Evolutionary conservation across 768 basidiomycete genomes (phyloP).

Genomic region (Butyriboletus loyo): DNA sequence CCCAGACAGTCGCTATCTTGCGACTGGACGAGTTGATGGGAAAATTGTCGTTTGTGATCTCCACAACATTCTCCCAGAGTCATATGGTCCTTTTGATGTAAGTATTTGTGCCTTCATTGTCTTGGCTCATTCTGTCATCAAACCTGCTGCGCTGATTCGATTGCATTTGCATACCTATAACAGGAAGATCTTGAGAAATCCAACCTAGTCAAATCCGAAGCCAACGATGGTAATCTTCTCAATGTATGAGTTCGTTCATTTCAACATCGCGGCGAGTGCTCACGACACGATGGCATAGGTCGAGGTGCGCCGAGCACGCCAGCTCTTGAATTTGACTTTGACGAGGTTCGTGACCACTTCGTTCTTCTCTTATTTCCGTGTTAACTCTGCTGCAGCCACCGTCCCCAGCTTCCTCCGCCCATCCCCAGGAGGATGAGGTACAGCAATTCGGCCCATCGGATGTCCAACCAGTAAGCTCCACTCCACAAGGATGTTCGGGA

Average conservation of each 20-base stretch:
- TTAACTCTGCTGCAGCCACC: too few relatives aligned
- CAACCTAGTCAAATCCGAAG: neutral
- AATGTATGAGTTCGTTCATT: neutral
- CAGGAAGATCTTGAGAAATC: neutral
- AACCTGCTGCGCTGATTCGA: neutral
- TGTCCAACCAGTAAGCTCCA: too few relatives aligned
- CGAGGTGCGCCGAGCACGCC: neutral
- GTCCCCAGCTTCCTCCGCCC: too few relatives aligned
- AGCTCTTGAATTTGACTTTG: neutral
- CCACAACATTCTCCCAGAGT: neutral
- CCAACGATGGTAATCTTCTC: neutral
- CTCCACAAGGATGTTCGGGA: too few relatives aligned
- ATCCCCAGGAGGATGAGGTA: too few relatives aligned
- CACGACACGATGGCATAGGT: neutral
- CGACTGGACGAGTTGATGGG: neutral
- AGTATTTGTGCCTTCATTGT: neutral
- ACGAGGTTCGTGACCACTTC: neutral
- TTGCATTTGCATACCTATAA: neutral
- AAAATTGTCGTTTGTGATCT: neutral
- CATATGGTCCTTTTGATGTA: neutral
- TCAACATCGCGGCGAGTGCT: neutral
- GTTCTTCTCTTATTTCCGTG: neutral
- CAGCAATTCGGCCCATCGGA: too few relatives aligned
- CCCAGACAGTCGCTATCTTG: neutral
- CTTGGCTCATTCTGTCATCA: too few relatives aligned